Evolutionary conservation across 495 filamentous ascomycete genomes (phyloP), one percentile per base, ranked within the genome.

Genomic region (Hyaloscypha hepaticicola): DNA sequence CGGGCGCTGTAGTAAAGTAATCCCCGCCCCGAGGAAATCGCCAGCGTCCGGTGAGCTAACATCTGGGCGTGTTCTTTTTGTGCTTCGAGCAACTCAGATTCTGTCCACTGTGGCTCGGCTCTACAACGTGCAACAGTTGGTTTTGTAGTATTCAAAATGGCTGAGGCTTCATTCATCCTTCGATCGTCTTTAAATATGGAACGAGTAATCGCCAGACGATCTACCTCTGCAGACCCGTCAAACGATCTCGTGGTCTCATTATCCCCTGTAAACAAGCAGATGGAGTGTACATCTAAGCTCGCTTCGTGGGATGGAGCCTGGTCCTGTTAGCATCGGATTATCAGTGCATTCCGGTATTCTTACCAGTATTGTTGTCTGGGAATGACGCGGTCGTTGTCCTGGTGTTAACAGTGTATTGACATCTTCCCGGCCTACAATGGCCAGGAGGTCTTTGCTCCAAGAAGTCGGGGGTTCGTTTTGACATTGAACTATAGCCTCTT

Each of bases 181-280:
- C 89, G 86, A 68, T 99, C 95, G 58, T 98, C 92, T 57, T 87
- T 88, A 80, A 96, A 99, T 58, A 98, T 87, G 16, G 94, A 77
- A 50, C 87, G 83, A 16, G 93, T 92, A 11, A 98, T 84, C 1
- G 86, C 84, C 71, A 91, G 87, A 19, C 92, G 83, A 69, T 97
- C 93, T 31, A 87, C 85, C 69, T 93, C 93, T 16, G 87, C 83
- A 60, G 86, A 84, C 7, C 80, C 83, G 69, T 89, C 87, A 67
- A 87, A 88, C 1, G 84, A 81, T 48, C 83, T 83, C 56, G 82
- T 80, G 6, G 75, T 68, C 56, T 89, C 87, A 24, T 79, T 76
- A 45, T 89, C 86, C 24, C 87, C 76, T 8, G 84, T 79, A 6
- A 82, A 85, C 45, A 70, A 86, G 72, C 85, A 92, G 72, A 86